A percentile compares a stretch with the other conserved stretches of the same genome.
phyloP scores from a whole-genome alignment of 2,329 filamentous ascomycete genomes.

The Dactylellina haptotyla region DNA sequence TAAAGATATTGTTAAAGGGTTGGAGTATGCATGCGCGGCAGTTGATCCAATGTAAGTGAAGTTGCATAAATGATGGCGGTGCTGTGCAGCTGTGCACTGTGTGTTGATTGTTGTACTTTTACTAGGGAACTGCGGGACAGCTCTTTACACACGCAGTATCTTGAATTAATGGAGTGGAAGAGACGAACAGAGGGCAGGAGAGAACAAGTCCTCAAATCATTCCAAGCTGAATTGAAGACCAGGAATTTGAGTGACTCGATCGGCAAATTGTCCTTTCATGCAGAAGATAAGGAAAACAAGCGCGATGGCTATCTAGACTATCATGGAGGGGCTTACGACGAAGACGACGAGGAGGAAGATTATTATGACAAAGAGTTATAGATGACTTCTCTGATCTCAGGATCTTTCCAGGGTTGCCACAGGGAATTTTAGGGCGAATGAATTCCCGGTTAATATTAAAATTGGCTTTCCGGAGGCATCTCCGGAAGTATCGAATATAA shows the following conservation, averaged over 20 bases:
- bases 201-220: neutral
- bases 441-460: too few relatives aligned
- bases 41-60: conserved; percentile 1
- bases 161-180: conserved; percentile 6
- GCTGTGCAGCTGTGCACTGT: neutral
- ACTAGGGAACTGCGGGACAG: neutral
- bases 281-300: conserved; percentile 2
- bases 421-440: too few relatives aligned
- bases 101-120: conserved; percentile 24
- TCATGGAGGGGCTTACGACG: neutral
- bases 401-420: too few relatives aligned
- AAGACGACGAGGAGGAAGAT: conserved; percentile 6
- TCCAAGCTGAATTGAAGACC: neutral
- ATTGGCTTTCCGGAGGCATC: too few relatives aligned
- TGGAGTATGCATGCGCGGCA: neutral
- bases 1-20: conserved; percentile 5
- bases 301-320: neutral
- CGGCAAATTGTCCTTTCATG: neutral
- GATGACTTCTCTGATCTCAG: neutral
- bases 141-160: neutral
- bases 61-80: too few relatives aligned
- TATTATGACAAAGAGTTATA: conserved; percentile 7
- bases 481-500: too few relatives aligned
- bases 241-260: neutral
- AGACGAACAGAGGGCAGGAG: neutral